Base-by-base conservation (phyloP, 2,329 filamentous ascomycete species). In the Talaromyces sp. region DNA sequence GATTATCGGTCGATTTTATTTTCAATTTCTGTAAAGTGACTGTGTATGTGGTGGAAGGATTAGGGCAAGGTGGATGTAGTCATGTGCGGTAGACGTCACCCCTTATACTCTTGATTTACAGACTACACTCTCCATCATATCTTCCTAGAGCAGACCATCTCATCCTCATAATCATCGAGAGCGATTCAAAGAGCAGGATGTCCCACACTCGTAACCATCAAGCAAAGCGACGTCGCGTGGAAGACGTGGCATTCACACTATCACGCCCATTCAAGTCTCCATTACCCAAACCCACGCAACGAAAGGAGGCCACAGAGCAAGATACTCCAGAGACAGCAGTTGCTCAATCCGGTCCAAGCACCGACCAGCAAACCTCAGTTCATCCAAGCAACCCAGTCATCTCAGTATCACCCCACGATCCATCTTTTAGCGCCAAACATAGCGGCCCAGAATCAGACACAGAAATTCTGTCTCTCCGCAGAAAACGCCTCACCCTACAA, bases 181-280 rank as follows among this genome's bases (percentile, higher is more conserved):
- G n/a, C 2, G 14, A 14, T 5, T 16, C 11, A 52, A 9, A 35
- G 7, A 16, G 5, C 12, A 42, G 14, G 14, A 57, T 57, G 54
- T 28, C 54, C 9, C 35, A 57, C 40, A 12, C 35, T 28, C 31
- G 33, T 21, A 57, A 14, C 18, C 42, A 18, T 7, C 65, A 65
- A 60, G 76, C 82, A 62, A 63, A 90, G 77, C 84, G 86, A 57
- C 86, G 88, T 64, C 84, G 86, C 66, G 77, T 88, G 66, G 82
- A 87, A 63, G 77, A 82, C 50, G 82, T 84, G 42, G 76, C 81
- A 23, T 80, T 79, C n/a, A 83, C 83, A 6, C 82, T 91, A 55
- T 82, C 83, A 65, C 89, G 87, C 71, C 89, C 89, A 0, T 92
- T 92, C 77, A 87, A 88, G 67, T 91, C 89, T 52, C 89, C 88